These are phyloP conservation scores for Inonotus obliquus DNA, from an alignment of 1,284 basidiomycete genomes.

Conservation along the genomic window DNA sequence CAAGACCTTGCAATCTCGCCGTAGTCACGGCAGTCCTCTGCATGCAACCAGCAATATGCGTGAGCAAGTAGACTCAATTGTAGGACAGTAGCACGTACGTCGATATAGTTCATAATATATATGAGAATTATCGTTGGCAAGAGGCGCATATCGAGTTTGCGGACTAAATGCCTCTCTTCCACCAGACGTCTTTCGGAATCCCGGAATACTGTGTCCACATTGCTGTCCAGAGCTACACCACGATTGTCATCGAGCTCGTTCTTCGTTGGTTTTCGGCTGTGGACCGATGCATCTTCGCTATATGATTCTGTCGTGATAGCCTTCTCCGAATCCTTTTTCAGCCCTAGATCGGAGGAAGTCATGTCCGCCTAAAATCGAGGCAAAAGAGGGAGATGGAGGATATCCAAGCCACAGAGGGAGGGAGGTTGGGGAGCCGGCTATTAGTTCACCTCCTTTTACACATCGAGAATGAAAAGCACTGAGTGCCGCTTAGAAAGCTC, in stretches of 20 bases:
- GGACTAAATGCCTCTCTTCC: conserved; percentile 39
- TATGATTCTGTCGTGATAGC: background rate
- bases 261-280: background rate
- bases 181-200: background rate
- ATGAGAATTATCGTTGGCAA: conserved; percentile 58
- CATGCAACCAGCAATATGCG: background rate
- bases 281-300: background rate
- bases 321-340: background rate
- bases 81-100: conserved; percentile 32
- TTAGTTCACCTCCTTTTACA: no score
- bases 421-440: no score
- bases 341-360: no score
- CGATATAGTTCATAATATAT: conserved; percentile 67
- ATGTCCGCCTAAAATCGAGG: no score
- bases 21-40: conserved; percentile 59
- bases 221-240: no score
- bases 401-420: no score
- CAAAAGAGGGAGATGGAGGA: no score
- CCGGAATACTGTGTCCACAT: no score
- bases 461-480: no score
- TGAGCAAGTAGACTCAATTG: conserved; percentile 21
- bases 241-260: no score
- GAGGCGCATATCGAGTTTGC: conserved; percentile 53
- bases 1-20: conserved; percentile 56
- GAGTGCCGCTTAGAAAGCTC: no score